A percentile compares a stretch with the other conserved stretches of the same genome.
phyloP scores from a whole-genome alignment of 495 filamentous ascomycete genomes.

The Rusavskia elegans region DNA sequence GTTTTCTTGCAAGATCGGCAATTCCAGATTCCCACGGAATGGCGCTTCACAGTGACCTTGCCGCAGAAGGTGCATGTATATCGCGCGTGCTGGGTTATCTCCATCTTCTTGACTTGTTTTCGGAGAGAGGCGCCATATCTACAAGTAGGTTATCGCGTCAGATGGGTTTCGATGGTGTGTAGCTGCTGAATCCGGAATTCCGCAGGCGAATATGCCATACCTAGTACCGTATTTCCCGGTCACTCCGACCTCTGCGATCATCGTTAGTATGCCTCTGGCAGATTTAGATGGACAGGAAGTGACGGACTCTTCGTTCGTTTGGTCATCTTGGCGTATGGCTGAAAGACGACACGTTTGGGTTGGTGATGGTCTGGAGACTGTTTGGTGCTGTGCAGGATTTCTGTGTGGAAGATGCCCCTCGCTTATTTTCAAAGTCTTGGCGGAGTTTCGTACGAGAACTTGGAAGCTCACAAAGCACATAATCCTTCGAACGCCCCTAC shows the following conservation, averaged over 20 bases:
- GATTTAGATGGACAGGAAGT: neutral
- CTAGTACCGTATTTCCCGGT: constrained; percentile 57
- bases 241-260: constrained; percentile 61
- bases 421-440: too few species aligned
- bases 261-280: constrained; percentile 18
- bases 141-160: neutral
- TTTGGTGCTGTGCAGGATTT: neutral
- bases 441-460: too few species aligned
- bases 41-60: constrained; percentile 83
- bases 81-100: constrained; percentile 89
- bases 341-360: constrained; percentile 11
- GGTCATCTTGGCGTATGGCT: constrained; percentile 53
- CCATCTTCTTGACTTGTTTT: constrained; percentile 99
- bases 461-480: too few species aligned
- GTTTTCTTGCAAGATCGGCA: constrained; percentile 89
- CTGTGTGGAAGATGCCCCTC: too few species aligned
- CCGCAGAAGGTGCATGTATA: constrained; percentile 94
- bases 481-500: too few species aligned
- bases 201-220: constrained; percentile 20
- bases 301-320: constrained; percentile 81
- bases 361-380: constrained; percentile 1
- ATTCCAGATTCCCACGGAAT: constrained; percentile 90
- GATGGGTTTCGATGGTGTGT: neutral
- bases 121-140: constrained; percentile 99
- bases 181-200: neutral